These are phyloP conservation scores for Camellia sinensis DNA, from an alignment of 148 eudicot species.

Conservation along the genomic window DNA sequence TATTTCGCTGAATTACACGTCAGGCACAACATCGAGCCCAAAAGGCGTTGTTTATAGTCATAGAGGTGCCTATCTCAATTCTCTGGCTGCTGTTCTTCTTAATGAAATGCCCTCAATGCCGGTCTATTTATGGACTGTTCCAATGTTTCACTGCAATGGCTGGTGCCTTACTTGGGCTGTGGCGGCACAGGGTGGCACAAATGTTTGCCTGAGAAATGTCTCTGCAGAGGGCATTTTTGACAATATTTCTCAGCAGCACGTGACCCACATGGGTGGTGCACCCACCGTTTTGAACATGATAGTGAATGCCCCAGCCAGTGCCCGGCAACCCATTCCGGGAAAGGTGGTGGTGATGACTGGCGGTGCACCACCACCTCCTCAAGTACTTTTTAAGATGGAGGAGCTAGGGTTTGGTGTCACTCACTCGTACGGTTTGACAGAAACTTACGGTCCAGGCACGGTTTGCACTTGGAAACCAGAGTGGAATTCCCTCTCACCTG, in stretches of 20 bases:
- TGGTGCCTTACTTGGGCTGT: constrained; percentile 76
- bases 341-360: constrained; percentile 59
- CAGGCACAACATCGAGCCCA: constrained; percentile 78
- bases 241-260: constrained; percentile 33
- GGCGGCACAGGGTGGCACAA: constrained; percentile 75
- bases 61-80: constrained; percentile 71
- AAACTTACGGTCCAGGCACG: constrained; percentile 69
- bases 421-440: constrained; percentile 69
- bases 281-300: constrained; percentile 69
- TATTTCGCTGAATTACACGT: constrained; percentile 62
- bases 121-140: constrained; percentile 63
- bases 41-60: constrained; percentile 75
- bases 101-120: constrained; percentile 55
- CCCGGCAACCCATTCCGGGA: constrained; percentile 37
- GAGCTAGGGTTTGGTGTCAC: constrained; percentile 50
- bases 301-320: constrained; percentile 34
- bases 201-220: constrained; percentile 53
- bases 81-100: constrained; percentile 44
- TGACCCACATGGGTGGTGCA: constrained; percentile 71
- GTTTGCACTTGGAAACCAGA: constrained; percentile 66
- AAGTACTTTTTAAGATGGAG: constrained; percentile 55
- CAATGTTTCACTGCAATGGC: constrained; percentile 86
- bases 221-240: constrained; percentile 46
- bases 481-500: constrained; percentile 47
- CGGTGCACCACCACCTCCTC: constrained; percentile 65